These are phyloP conservation scores for Cryptosporidium ubiquitum DNA, from an alignment of 169 alveolate species.

Conservation along the genomic window DNA sequence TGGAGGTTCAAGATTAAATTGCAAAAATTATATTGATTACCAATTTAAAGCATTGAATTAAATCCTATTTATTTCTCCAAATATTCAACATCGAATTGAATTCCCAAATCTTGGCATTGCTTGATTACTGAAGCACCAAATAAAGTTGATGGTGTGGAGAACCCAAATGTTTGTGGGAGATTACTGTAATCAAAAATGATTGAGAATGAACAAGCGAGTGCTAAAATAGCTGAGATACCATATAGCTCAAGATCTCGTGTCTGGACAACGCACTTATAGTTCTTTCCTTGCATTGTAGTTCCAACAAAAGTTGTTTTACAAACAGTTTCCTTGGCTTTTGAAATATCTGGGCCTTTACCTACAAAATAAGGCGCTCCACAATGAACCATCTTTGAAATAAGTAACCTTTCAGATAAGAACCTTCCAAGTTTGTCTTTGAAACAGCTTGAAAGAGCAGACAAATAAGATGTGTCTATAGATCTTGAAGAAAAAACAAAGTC, in stretches of 20 bases:
- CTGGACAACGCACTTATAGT: constrained; percentile 35
- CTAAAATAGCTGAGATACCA: constrained; percentile 9
- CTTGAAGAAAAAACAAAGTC: constrained; percentile 53
- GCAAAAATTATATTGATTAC: background rate
- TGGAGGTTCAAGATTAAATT: background rate
- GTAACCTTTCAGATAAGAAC: background rate
- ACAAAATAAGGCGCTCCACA: constrained; percentile 33
- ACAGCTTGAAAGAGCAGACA: constrained; percentile 18
- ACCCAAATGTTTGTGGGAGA: constrained; percentile 63
- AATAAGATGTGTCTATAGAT: constrained; percentile 2
- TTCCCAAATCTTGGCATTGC: constrained; percentile 56
- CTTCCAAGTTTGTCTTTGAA: constrained; percentile 2
- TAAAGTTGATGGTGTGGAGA: constrained; percentile 42
- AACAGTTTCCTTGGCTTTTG: constrained; percentile 39
- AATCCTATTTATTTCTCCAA: background rate
- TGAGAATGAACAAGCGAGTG: constrained; percentile 28
- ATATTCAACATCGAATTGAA: constrained; percentile 56
- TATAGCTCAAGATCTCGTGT: constrained; percentile 39
- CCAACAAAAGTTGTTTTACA: constrained; percentile 25
- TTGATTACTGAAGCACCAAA: constrained; percentile 43
- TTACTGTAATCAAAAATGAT: constrained; percentile 20
- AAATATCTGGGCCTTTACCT: constrained; percentile 46
- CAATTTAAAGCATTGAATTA: background rate
- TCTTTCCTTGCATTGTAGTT: constrained; percentile 62
- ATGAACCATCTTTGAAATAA: background rate